Evolutionary conservation across 495 filamentous ascomycete genomes (phyloP).

Genomic region (Penicillium tannophilum): DNA sequence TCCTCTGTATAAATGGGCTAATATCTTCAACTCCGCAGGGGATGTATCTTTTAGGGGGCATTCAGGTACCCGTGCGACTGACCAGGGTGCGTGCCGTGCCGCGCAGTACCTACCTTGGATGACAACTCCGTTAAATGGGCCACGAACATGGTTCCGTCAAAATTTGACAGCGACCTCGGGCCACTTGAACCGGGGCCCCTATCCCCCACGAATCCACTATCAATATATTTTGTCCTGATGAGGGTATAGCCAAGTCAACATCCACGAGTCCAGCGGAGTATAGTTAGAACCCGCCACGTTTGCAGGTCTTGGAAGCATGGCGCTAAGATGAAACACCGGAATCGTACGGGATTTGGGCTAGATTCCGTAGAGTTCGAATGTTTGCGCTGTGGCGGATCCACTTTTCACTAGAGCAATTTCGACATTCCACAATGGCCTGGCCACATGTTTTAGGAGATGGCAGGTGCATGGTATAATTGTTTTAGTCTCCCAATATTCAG

Average conservation of each 20-base stretch:
- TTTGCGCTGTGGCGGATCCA: slow-evolving; percentile 1
- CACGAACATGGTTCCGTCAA: neutral
- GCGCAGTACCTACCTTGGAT: neutral
- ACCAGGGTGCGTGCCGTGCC: neutral
- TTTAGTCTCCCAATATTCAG: neutral
- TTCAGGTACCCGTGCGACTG: neutral
- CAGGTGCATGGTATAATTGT: neutral
- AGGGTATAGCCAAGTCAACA: too few species aligned
- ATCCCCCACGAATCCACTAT: neutral
- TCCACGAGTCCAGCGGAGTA: neutral
- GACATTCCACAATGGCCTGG: neutral
- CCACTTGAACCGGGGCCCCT: too few species aligned
- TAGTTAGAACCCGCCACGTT: neutral
- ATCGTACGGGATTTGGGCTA: neutral
- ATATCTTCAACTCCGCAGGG: too few species aligned
- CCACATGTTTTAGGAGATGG: neutral
- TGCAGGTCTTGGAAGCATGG: neutral
- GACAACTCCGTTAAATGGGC: neutral
- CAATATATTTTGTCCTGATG: neutral
- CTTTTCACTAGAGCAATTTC: neutral
- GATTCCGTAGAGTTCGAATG: neutral
- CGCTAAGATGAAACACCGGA: slow-evolving; percentile 7
- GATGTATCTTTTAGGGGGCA: neutral
- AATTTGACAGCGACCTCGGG: too few species aligned
- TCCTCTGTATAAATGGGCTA: too few species aligned